A percentile compares a stretch with the other conserved stretches of the same genome.
Evolutionary conservation across 176 grass and related monocot species (phyloP).

Genomic region (Saccharum spontaneum): DNA sequence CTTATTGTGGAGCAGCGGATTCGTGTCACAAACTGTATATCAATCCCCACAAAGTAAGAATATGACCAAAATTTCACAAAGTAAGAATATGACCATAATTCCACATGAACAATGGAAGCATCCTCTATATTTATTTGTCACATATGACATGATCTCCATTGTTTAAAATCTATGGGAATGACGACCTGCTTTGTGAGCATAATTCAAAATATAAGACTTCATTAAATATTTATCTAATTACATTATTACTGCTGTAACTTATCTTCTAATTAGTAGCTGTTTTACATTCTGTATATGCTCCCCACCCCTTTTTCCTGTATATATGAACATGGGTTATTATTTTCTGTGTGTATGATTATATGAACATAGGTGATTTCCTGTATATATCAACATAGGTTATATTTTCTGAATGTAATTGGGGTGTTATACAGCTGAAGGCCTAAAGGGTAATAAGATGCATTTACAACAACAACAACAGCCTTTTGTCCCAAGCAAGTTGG

Average conservation of each 20-base stretch:
- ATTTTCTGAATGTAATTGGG: background rate
- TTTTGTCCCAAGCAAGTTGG: too few species aligned
- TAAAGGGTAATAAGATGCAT: background rate
- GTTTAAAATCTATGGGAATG: background rate
- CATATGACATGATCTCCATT: background rate
- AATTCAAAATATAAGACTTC: background rate
- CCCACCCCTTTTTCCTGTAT: too few species aligned
- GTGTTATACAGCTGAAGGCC: background rate
- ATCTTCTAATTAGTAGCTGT: background rate
- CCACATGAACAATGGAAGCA: background rate
- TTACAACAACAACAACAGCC: too few species aligned
- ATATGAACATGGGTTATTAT: too few species aligned
- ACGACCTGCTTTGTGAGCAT: background rate
- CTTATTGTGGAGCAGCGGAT: background rate
- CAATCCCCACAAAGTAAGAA: background rate
- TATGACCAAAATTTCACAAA: too few species aligned
- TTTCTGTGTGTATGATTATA: too few species aligned
- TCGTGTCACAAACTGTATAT: background rate
- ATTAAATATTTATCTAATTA: too few species aligned
- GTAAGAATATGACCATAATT: background rate
- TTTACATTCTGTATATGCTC: background rate
- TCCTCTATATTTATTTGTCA: background rate
- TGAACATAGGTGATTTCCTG: too few species aligned
- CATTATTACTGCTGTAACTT: background rate
- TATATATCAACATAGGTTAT: background rate